Percentiles rank a stretch among this genome's conserved stretches.
Conservation (phyloP, 1,284 basidiomycete species). For the Apiotrichum porosum region DNA sequence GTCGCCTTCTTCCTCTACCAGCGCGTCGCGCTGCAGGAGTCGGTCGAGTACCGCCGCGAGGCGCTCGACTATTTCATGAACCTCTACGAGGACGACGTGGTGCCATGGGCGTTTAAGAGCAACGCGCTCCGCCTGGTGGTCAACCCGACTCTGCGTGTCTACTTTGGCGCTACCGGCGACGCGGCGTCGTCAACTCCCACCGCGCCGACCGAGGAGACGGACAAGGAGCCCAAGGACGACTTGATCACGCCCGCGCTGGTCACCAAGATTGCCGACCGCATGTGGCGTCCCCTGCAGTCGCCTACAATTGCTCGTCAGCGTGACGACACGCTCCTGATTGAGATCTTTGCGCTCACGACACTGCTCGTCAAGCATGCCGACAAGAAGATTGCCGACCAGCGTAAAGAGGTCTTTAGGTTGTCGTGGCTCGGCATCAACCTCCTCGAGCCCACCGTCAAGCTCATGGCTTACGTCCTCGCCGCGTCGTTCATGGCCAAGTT, state of each 20-base stretch:
- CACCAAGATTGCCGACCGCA: conserved; percentile 34
- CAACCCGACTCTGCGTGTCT: conserved; percentile 80
- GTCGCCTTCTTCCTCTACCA: conserved; percentile 85
- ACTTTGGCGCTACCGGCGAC: conserved; percentile 57
- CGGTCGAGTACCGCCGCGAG: conserved; percentile 67
- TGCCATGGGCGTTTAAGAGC: conserved; percentile 75
- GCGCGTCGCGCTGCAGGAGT: conserved; percentile 63
- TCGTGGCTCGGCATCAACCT: conserved; percentile 81
- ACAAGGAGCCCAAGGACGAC: conserved; percentile 11
- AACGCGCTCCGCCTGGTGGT: conserved; percentile 81
- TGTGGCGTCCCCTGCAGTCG: conserved; percentile 41
- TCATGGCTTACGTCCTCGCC: conserved; percentile 86
- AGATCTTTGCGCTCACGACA: conserved; percentile 85
- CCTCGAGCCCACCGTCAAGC: conserved; percentile 72
- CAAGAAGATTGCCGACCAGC: conserved; percentile 67
- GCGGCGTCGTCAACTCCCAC: too few species aligned
- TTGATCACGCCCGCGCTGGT: conserved; percentile 34
- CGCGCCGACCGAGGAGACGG: conserved; percentile 1
- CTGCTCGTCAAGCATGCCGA: conserved; percentile 82
- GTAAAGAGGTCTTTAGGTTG: conserved; percentile 93
- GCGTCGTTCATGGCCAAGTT: conserved; percentile 92
- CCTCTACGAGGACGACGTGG: conserved; percentile 66
- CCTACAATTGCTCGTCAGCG: conserved; percentile 30
- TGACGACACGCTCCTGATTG: conserved; percentile 66
- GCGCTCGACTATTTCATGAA: conserved; percentile 79